These are phyloP conservation scores for Aspergillus saccharolyticus DNA, from an alignment of 495 filamentous ascomycete genomes.

Conservation along the genomic window DNA sequence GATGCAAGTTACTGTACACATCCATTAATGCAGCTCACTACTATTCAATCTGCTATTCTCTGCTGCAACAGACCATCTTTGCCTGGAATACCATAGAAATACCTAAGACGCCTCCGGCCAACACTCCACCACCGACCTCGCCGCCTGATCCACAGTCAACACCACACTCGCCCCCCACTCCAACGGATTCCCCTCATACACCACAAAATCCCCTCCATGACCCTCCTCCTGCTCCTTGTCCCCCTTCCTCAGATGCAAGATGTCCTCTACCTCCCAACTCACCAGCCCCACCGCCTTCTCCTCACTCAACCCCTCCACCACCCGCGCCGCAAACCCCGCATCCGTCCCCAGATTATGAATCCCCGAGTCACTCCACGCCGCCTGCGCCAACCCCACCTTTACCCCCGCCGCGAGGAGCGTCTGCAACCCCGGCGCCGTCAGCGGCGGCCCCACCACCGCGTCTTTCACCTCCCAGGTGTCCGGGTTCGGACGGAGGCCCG, in stretches of 20 bases:
- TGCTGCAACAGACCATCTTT: too few relatives aligned
- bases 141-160: neutral
- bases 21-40: too few relatives aligned
- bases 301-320: neutral
- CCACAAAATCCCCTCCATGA: neutral
- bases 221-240: neutral
- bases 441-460: neutral
- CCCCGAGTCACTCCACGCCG: neutral
- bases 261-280: neutral
- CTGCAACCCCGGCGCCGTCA: neutral
- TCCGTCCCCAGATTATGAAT: neutral
- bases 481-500: neutral
- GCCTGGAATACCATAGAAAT: too few relatives aligned
- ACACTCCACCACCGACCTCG: neutral
- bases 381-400: neutral
- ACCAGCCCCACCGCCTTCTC: neutral
- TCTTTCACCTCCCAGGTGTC: neutral
- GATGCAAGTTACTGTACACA: too few relatives aligned
- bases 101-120: neutral
- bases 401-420: neutral
- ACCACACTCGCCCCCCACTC: neutral
- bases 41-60: too few relatives aligned
- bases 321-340: neutral
- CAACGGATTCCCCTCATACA: neutral
- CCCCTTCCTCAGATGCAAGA: neutral